Base-by-base conservation (phyloP, 2,329 filamentous ascomycete genomes). In the Ceratocystiopsis minuta region DNA sequence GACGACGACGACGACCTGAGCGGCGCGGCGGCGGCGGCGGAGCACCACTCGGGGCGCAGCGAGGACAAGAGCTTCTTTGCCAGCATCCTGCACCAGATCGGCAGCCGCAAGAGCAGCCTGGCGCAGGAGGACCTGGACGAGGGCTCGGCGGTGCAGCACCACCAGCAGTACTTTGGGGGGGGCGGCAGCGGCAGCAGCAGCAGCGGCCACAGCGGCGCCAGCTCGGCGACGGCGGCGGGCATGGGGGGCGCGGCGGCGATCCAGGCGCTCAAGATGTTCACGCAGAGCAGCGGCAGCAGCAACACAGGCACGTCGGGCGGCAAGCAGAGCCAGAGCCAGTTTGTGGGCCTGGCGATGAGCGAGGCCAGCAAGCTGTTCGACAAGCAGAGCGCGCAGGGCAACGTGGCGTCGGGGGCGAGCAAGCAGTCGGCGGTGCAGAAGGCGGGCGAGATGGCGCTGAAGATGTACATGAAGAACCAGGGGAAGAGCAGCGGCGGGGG, bases 401-500 rank as follows among this genome's bases (percentile, higher is more conserved):
- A 70, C 50, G 62, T 73, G 16, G 55, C 63, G 3, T 59, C 67
- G 18, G 67, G 69, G 20, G 72, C 79, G 6, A 80, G 73, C 60
- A 94, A 94, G 71, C 75, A 94, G 60, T 77, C 75, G 38, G 84
- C 76, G 39, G 65, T 95, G 38, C 75, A 80, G 55, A 67, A 77
- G 57, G 87, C 87, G 3, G 86, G 77, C 2, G 78, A 93, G 67
- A 80, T 83, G 71, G 87, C 86, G 3, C 60, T 94, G 52, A 86
- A 93, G 71, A 80, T 94, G 74, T 94, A 87, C 60, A 63, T 92
- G 65, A 87, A 93, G 72, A 75, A 71, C 51, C 70, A 85, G n/a
- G n/a, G n/a, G n/a, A n/a, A n/a, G n/a, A n/a, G n/a, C n/a, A n/a
- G n/a, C n/a, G n/a, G n/a, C 56, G 70, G 69, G 16, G 59, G 67